Base-by-base conservation (phyloP, 1,284 basidiomycete genomes). In the Boletus albobrunnescens region DNA sequence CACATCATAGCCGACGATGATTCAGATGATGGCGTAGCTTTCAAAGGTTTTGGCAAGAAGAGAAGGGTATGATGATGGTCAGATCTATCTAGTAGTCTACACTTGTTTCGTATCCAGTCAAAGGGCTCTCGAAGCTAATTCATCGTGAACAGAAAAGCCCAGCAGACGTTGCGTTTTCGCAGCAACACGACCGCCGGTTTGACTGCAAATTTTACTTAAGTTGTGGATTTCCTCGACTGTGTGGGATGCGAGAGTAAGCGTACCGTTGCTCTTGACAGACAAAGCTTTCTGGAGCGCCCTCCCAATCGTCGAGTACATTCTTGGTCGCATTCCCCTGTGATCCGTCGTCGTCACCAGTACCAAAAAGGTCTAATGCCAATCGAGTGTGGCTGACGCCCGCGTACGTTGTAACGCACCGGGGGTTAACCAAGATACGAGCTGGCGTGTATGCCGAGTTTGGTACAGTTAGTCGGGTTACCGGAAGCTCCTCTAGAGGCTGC, bases 201-300 rank as follows among this genome's bases (percentile, higher is more conserved):
- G 84, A 60, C 89, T 88, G 49, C 19, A 38, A 33, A 36, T 36
- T 27, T 35, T 8, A 8, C 32, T 41, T 56, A 22, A 62, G 41
- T 36, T 24, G 16, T 17, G 9, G 27, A 6, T n/a, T 6, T 14
- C 24, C 5, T 36, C 26, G 12, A 47, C 38, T n/a, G 35, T 20
- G 19, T 24, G 27, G 47, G 26, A 44, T 39, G 30, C 35, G n/a
- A n/a, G 36, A 47, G 16, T 30, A 47, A 48, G 65, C 73, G 33
- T 50, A 86, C 83, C 79, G 77, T 75, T 96, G 94, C 67, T 97
- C 94, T 70, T 96, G 94, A 64, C 94, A 97, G 5, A 96, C 92
- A 70, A 95, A 97, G 54, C 85, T 90, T 66, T 94, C 91, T 1
- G 94, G 94, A 3, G 94, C 91, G 23, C 91, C 89, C 50, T 90